phyloP scores from a whole-genome alignment of 2,329 filamentous ascomycete genomes.

The Monosporascus sp. region DNA sequence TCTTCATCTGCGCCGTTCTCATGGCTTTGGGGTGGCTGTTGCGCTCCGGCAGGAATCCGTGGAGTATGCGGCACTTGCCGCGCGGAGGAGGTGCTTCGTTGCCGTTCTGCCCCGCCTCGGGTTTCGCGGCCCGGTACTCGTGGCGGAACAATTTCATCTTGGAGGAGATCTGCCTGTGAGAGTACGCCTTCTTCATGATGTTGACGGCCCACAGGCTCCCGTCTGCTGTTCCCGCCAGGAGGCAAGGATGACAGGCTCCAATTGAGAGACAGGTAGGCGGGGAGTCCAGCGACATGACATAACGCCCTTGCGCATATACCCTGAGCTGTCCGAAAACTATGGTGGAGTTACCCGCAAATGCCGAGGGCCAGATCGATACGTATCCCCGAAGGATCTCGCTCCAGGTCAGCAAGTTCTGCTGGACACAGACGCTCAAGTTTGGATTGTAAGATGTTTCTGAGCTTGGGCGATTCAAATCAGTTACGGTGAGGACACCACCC shows the following conservation, averaged over 20 bases:
- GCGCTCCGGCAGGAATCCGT: slow-evolving; percentile 45
- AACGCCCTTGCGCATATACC: slow-evolving; percentile 47
- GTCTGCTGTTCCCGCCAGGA: slow-evolving; percentile 48
- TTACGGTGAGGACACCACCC: slow-evolving; percentile 46
- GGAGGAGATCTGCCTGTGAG: slow-evolving; percentile 32
- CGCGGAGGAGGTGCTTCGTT: slow-evolving; percentile 27
- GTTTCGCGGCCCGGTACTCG: slow-evolving; percentile 40
- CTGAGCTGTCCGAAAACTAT: slow-evolving; percentile 48
- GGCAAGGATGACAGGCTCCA: slow-evolving; percentile 46
- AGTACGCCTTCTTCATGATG: slow-evolving; percentile 37
- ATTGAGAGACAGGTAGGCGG: slow-evolving; percentile 45
- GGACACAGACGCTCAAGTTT: slow-evolving; percentile 43
- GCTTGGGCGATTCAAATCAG: slow-evolving; percentile 48
- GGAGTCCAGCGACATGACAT: slow-evolving; percentile 45
- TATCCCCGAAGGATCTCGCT: slow-evolving; percentile 52
- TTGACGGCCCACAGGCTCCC: slow-evolving; percentile 48
- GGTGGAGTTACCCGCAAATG: slow-evolving; percentile 46
- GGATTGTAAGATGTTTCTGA: slow-evolving; percentile 49
- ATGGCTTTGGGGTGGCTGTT: slow-evolving; percentile 41
- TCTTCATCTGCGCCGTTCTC: slow-evolving; percentile 29
- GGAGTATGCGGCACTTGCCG: slow-evolving; percentile 45
- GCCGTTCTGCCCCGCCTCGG: slow-evolving; percentile 1
- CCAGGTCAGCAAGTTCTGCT: slow-evolving; percentile 49
- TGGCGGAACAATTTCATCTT: slow-evolving; percentile 47
- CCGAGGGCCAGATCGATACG: slow-evolving; percentile 45